Conservation (phyloP, 257 asterid species). For the Sherardia arvensis region DNA sequence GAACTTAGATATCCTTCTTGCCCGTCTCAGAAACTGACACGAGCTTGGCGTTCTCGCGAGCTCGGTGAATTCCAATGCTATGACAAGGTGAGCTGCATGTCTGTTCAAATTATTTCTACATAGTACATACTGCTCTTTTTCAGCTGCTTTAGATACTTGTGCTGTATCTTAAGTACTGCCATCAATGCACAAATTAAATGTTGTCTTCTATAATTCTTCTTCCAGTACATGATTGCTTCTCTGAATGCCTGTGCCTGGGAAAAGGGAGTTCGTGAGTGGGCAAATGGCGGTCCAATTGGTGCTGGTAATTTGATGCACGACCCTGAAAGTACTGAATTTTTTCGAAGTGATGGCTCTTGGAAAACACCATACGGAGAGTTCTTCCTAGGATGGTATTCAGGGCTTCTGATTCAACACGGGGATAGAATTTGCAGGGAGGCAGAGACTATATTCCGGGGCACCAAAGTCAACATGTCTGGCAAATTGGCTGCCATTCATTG, state of each 20-base stretch:
- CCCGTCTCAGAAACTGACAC: conserved; percentile 29
- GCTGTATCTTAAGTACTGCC: not conserved
- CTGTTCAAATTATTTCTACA: not conserved
- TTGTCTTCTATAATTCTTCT: conserved; percentile 23
- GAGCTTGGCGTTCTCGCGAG: conserved; percentile 46
- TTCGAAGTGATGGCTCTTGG: conserved; percentile 51
- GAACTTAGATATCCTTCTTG: conserved; percentile 73
- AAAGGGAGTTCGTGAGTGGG: conserved; percentile 57
- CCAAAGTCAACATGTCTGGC: conserved; percentile 46
- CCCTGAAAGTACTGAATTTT: conserved; percentile 48
- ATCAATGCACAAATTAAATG: conserved; percentile 6
- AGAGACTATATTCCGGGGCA: conserved; percentile 45
- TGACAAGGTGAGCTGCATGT: conserved; percentile 46
- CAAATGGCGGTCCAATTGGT: conserved; percentile 41
- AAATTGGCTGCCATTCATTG: conserved; percentile 56
- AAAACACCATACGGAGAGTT: conserved; percentile 54
- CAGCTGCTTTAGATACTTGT: conserved; percentile 1
- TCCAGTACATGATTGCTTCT: conserved; percentile 76
- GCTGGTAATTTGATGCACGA: conserved; percentile 34
- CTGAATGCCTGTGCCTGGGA: conserved; percentile 44
- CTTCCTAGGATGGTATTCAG: conserved; percentile 73
- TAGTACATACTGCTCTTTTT: not conserved
- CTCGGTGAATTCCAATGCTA: conserved; percentile 74
- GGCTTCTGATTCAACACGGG: conserved; percentile 59
- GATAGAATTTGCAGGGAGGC: conserved; percentile 70